Evolutionary conservation across 2,329 filamentous ascomycete species (phyloP).

Genomic region (Colletotrichum sp.): DNA sequence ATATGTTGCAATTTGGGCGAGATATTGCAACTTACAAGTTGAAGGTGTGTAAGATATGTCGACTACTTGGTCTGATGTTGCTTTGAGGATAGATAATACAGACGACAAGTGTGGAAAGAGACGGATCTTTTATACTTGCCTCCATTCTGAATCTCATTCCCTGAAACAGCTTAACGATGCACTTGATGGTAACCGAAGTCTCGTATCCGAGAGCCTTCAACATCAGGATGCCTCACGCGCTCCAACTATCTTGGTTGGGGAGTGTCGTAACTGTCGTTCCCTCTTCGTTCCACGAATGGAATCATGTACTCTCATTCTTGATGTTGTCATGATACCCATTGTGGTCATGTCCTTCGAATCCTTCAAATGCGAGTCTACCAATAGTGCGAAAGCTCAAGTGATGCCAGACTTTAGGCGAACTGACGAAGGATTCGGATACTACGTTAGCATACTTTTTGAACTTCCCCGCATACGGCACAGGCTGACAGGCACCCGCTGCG

Average conservation of each 20-base stretch:
- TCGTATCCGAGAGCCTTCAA: background rate
- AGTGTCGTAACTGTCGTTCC: background rate
- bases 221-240: background rate
- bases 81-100: background rate
- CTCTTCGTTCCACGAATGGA: background rate
- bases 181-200: background rate
- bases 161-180: accelerated
- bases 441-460: background rate
- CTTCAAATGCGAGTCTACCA: background rate
- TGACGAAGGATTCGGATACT: background rate
- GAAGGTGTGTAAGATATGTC: background rate
- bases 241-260: background rate
- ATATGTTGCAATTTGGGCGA: background rate
- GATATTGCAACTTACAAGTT: background rate
- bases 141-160: too few species aligned
- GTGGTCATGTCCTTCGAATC: background rate
- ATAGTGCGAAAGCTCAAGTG: background rate
- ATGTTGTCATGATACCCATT: background rate
- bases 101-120: background rate
- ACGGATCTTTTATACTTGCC: background rate
- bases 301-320: background rate
- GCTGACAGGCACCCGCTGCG: background rate
- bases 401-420: background rate
- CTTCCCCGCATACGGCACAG: background rate
- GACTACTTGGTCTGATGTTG: background rate